phyloP scores from a whole-genome alignment of 345 rosid species.

The Rhizophora apiculata region DNA sequence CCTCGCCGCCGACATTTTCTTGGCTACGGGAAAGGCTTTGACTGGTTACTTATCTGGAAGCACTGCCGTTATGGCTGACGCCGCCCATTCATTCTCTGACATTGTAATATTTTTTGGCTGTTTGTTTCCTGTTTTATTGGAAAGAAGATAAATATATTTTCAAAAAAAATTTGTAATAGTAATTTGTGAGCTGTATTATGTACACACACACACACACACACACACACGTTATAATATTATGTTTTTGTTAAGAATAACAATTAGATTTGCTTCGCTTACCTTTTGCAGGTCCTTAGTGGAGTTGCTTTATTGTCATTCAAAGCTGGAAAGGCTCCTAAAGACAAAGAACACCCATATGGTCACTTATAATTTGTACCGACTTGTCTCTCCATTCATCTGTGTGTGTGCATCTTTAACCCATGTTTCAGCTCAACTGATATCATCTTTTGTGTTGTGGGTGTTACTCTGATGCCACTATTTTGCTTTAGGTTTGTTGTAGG shows the following conservation, averaged over 20 bases:
- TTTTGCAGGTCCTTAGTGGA: conserved; percentile 76
- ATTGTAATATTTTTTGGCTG: conserved; percentile 41
- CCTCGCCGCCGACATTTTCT: conserved; percentile 52
- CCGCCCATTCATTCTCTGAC: conserved; percentile 67
- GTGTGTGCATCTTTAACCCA: background rate
- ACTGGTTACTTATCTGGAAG: conserved; percentile 65
- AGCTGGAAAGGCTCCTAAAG: conserved; percentile 88
- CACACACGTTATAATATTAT: too few species aligned
- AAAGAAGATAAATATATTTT: too few species aligned
- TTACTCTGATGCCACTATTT: too few species aligned
- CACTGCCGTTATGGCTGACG: conserved; percentile 66
- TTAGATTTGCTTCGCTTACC: too few species aligned
- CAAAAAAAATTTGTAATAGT: too few species aligned
- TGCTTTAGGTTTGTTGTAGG: too few species aligned
- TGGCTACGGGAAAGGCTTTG: conserved; percentile 61
- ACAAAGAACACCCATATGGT: conserved; percentile 96
- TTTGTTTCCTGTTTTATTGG: background rate
- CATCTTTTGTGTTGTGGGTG: too few species aligned
- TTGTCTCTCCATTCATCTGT: conserved; percentile 29
- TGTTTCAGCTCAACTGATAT: too few species aligned
- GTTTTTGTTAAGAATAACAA: too few species aligned
- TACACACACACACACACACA: too few species aligned
- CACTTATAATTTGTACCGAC: conserved; percentile 49
- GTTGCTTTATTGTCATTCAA: conserved; percentile 75
- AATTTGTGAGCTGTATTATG: too few species aligned